Base-by-base conservation (phyloP, 495 filamentous ascomycete species). In the Aspergillus haitiensis region DNA sequence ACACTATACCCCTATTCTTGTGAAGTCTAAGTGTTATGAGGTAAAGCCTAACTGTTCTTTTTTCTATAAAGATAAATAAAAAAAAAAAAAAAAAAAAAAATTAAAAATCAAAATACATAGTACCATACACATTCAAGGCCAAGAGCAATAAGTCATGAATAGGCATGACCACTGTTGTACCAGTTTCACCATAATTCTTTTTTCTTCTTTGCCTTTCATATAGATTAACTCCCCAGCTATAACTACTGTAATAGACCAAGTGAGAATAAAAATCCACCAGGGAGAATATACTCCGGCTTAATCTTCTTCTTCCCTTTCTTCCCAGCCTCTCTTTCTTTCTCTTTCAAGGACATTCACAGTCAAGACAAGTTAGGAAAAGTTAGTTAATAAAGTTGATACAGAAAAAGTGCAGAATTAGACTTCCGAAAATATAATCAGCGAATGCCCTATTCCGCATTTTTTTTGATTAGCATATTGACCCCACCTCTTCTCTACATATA, bases 331-430 rank as follows among this genome's bases (percentile, higher is more conserved):
- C 12, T 16, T 34, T 31, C 3, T 44, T 18, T 11, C 21, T 18
- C 27, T 33, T 12, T 31, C 47, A 42, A n/a, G n/a, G n/a, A n/a
- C n/a, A n/a, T n/a, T n/a, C n/a, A n/a, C n/a, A n/a, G n/a, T n/a
- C n/a, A n/a, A n/a, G 21, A 27, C 21, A 27, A 27, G 1, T 27
- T 27, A 27, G 21, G 3, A 27, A 58, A 12, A 48, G 16, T 76
- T 77, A 98, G 82, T 98, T 98, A 78, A 98, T 98, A 73, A 98
- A 98, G 80, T 98, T 98, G 65, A 97, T 88, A 76, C 94, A 98
- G 82, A 98, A 98, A 80, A 98, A 96, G 80, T 98, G 94, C 73
- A 98, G 76, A 67, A 98, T 89, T 72, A 98, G 68, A 70, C 92
- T 96, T 68, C 92, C 93, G 58, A 97, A 91, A 61, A 98, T 86